Base-by-base conservation (phyloP, 805 yeast species). In the Candida insectalens region DNA sequence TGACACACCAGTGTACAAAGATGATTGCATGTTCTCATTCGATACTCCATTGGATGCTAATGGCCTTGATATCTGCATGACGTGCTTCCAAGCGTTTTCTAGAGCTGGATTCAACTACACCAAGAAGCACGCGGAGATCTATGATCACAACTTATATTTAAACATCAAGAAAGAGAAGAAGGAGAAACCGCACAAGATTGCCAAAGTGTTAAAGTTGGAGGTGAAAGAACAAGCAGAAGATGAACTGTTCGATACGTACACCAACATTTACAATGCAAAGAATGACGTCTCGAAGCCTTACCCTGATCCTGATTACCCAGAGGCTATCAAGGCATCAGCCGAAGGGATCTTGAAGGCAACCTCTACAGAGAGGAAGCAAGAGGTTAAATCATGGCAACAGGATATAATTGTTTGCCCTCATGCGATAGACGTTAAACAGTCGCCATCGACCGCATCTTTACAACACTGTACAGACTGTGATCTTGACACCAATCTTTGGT, bases 311-410 rank as follows among this genome's bases (percentile, higher is more conserved):
- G 49, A 44, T 1, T 10, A 53, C 5, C 60, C 62, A 1, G 37
- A 44, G 8, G 53, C 61, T 34, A 43, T 62, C 3, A 37, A 42
- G 1, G 47, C 48, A 6, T 49, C 57, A 0, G 70, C 72, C 0
- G 59, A 64, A 1, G 62, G 57, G 2, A 65, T 84, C 3, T 44
- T 78, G 32, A 53, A 49, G 5, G 67, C 88, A 2, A 71, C 74
- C 20, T 81, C 92, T 0, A 65, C 73, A 4, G 63, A 69, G 15
- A 65, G 64, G 34, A 64, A 68, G 27, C 72, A 84, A 44, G 94
- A 87, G 50, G 72, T 87, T 36, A 74, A 78, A 46, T 77, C 94
- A 1, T 92, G 99, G 99, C 89, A 85, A 51, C 82, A 83, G 44
- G 94, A 88, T 44, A 73, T 89, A 15, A 51, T 66, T 10, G 74